Percentiles rank a stretch among this genome's conserved stretches.
Evolutionary conservation across 768 basidiomycete species (phyloP).

Genomic region (Termitomyces sp.): DNA sequence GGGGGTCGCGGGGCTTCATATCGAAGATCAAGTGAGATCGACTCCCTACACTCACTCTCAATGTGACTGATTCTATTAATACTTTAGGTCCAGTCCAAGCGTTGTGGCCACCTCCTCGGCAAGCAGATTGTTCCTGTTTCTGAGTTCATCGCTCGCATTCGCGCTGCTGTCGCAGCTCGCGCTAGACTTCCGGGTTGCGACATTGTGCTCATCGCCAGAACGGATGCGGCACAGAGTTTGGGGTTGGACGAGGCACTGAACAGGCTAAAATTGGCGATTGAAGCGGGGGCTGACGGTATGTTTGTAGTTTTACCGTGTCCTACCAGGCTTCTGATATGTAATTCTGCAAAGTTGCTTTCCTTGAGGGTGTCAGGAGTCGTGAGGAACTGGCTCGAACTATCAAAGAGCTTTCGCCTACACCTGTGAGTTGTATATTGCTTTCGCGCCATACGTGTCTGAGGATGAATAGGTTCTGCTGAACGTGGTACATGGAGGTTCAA

Average conservation of each 20-base stretch:
- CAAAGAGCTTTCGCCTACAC: constrained; percentile 33
- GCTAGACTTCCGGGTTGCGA: constrained; percentile 42
- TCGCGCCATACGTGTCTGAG: constrained; percentile 1
- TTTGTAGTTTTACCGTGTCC: constrained; percentile 9
- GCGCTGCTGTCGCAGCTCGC: constrained; percentile 45
- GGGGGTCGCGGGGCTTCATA: constrained; percentile 48
- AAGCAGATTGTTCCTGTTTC: constrained; percentile 47
- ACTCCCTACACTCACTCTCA: neutral
- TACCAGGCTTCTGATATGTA: neutral
- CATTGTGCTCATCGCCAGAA: constrained; percentile 47
- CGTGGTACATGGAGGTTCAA: constrained; percentile 45
- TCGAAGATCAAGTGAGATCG: constrained; percentile 47
- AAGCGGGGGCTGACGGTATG: constrained; percentile 37
- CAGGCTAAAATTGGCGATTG: constrained; percentile 41
- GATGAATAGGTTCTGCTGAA: constrained; percentile 36
- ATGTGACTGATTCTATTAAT: neutral
- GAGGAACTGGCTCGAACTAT: constrained; percentile 39
- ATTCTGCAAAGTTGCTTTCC: constrained; percentile 40
- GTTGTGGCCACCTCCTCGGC: constrained; percentile 49
- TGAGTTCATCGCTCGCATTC: constrained; percentile 48
- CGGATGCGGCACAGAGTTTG: constrained; percentile 46
- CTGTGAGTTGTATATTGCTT: constrained; percentile 17
- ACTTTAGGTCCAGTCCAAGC: constrained; percentile 38
- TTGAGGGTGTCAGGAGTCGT: constrained; percentile 44
- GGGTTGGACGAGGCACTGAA: constrained; percentile 47